Evolutionary conservation across 1,284 basidiomycete genomes (phyloP), one percentile per base, ranked within the genome.

Genomic region (Cutaneotrichosporon dermatis): DNA sequence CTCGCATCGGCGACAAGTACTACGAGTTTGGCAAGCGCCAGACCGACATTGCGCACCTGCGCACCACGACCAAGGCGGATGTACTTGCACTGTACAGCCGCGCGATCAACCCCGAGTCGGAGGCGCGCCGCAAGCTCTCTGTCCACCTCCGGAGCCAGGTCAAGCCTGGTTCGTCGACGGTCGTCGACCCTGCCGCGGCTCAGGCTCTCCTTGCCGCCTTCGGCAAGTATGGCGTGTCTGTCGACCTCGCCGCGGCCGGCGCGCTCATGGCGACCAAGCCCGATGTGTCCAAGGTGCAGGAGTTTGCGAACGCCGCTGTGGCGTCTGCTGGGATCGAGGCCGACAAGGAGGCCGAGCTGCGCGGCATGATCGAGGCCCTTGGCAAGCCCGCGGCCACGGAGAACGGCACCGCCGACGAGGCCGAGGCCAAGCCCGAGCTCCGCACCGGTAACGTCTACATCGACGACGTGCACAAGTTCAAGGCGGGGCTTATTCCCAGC

Each of bases 61-160:
- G 82, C 52, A 79, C 74, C 16, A 80, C 92, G 57, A 88, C 84
- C 7, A 92, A 92, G 78, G 78, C 85, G 6, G 90, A 97, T 34
- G 82, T 98, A 40, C 64, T 91, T n/a, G 74, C 82, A 5, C 78
- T 97, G 54, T 93, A 92, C 82, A 80, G 84, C 62, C 79, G 81
- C 33, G 82, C 83, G 58, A 83, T 92, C 49, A 86, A 92, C 74
- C 88, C 88, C 1, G 83, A 83, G 1, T 90, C 89, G 0, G 65
- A 80, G 36, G 82, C 80, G 2, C 85, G 91, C 45, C 81, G 86
- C 41, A 95, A 95, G 76, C 77, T 95, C 35, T 90, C 92, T 0
- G 79, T 92, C 13, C 92, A 96, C 69, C 79, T 91, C 74, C 79
- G 81, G 51, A 90, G 91, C 5, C 85, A 86, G 69, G 66, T 65